phyloP scores from a whole-genome alignment of 2,329 filamentous ascomycete genomes.

The Apiospora phragmitis region DNA sequence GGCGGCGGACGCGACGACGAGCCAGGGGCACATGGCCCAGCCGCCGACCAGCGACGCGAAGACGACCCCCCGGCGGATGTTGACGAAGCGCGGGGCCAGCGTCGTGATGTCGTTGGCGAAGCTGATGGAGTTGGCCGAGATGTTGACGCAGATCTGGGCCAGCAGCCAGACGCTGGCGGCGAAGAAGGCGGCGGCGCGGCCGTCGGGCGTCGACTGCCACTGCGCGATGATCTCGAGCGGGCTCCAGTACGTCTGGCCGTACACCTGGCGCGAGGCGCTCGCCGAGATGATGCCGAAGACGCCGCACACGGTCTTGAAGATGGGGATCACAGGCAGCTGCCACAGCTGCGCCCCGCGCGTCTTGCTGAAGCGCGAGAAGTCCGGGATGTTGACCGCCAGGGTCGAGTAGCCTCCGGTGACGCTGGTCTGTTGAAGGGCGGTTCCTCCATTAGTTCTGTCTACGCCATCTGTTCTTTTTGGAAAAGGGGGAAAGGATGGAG shows the following conservation, averaged over 20 bases:
- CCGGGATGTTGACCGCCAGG: constrained; percentile 51
- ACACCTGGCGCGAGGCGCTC: constrained; percentile 43
- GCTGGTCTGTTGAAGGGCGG: constrained; percentile 19
- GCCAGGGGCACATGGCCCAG: constrained; percentile 38
- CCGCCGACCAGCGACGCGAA: constrained; percentile 32
- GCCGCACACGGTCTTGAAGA: constrained; percentile 47
- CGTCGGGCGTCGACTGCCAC: constrained; percentile 33
- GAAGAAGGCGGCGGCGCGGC: constrained; percentile 34
- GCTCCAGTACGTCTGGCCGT: constrained; percentile 48
- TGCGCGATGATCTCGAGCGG: constrained; percentile 47
- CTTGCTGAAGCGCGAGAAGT: constrained; percentile 37
- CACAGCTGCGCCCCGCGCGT: constrained; percentile 45
- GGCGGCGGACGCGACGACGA: constrained; percentile 31
- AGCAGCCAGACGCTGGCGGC: constrained; percentile 39
- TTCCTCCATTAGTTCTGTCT: background rate
- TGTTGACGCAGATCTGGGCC: constrained; percentile 32
- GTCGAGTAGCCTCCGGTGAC: constrained; percentile 51
- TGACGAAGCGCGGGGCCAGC: constrained; percentile 31
- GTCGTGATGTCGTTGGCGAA: constrained; percentile 33
- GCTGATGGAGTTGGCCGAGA: constrained; percentile 30
- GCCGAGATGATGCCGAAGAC: constrained; percentile 50
- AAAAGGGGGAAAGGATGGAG: background rate
- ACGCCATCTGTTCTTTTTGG: background rate
- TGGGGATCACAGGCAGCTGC: constrained; percentile 47
- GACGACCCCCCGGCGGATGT: constrained; percentile 32